A percentile compares a stretch with the other conserved stretches of the same genome.
phyloP scores from a whole-genome alignment of 192 early-diverging fungal species.

The Coemansia sp. region DNA sequence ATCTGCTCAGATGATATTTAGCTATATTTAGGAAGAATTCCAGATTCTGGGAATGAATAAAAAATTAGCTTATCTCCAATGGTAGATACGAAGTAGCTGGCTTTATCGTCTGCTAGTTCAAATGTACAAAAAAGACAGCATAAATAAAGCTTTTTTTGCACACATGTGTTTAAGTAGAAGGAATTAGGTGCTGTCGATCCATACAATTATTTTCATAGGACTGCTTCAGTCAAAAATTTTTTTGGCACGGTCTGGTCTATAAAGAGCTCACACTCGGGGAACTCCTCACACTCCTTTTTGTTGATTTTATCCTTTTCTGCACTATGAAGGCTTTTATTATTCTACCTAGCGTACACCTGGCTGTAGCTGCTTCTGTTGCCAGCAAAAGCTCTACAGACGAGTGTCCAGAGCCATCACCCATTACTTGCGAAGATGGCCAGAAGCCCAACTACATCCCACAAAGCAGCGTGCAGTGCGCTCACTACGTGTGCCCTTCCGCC shows the following conservation, averaged over 20 bases:
- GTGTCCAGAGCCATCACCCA: constrained; percentile 8
- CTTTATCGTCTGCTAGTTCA: too few species aligned
- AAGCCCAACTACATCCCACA: constrained; percentile 24
- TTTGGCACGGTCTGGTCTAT: background rate
- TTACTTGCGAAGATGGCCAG: constrained; percentile 32
- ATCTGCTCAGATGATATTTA: too few species aligned
- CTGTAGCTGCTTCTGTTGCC: background rate
- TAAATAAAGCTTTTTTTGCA: background rate
- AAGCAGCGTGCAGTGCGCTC: constrained; percentile 32
- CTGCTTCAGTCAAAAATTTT: background rate
- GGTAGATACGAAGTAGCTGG: too few species aligned
- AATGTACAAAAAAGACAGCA: background rate
- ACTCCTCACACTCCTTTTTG: background rate
- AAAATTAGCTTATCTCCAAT: too few species aligned
- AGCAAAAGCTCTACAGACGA: constrained; percentile 6
- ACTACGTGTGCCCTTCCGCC: constrained; percentile 24
- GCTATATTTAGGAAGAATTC: too few species aligned
- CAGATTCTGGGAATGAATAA: too few species aligned
- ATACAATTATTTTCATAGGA: background rate
- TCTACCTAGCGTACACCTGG: background rate
- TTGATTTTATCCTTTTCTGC: background rate
- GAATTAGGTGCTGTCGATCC: background rate
- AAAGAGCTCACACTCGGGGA: background rate
- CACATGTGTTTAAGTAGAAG: background rate
- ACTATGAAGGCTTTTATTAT: constrained; percentile 2